These are phyloP conservation scores for Xerocomellus intermedius DNA, from an alignment of 768 basidiomycete species.

Conservation along the genomic window DNA sequence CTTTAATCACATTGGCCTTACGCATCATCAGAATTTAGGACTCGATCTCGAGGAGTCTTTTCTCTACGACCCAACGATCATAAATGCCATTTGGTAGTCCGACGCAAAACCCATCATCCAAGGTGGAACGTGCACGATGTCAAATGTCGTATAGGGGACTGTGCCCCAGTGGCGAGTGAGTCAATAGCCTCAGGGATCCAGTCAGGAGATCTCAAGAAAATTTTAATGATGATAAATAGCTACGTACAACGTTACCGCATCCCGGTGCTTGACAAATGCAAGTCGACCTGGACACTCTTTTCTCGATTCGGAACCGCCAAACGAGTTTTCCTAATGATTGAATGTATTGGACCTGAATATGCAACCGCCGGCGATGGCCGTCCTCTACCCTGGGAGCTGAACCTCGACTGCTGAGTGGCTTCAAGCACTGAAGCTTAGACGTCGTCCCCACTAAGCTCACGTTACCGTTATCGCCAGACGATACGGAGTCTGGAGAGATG, in stretches of 20 bases:
- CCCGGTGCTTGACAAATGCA: constrained; percentile 6
- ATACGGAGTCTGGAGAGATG: background rate
- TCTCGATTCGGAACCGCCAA: background rate
- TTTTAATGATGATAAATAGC: constrained; percentile 21
- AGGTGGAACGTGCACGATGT: background rate
- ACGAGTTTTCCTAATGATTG: background rate
- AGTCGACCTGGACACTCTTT: constrained; percentile 3
- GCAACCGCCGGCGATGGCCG: background rate
- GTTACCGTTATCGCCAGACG: constrained; percentile 14
- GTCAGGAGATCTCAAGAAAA: constrained; percentile 21
- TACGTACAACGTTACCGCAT: constrained; percentile 22
- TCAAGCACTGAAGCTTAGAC: background rate
- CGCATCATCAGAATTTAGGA: background rate
- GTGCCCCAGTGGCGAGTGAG: constrained; percentile 23
- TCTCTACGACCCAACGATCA: background rate
- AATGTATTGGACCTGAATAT: constrained; percentile 3
- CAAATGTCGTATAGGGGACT: background rate
- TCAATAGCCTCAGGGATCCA: constrained; percentile 16
- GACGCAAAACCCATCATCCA: background rate
- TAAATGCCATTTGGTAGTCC: background rate
- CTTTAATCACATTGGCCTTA: constrained; percentile 9
- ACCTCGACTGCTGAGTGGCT: background rate
- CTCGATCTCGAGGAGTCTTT: background rate
- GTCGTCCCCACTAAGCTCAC: constrained; percentile 14
- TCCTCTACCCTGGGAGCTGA: background rate